Percentiles rank a stretch among this genome's conserved stretches.
These are phyloP conservation scores for Polytrichum commune DNA, from an alignment of 225 moss, liverwort and hornwort species.

Conservation along the genomic window DNA sequence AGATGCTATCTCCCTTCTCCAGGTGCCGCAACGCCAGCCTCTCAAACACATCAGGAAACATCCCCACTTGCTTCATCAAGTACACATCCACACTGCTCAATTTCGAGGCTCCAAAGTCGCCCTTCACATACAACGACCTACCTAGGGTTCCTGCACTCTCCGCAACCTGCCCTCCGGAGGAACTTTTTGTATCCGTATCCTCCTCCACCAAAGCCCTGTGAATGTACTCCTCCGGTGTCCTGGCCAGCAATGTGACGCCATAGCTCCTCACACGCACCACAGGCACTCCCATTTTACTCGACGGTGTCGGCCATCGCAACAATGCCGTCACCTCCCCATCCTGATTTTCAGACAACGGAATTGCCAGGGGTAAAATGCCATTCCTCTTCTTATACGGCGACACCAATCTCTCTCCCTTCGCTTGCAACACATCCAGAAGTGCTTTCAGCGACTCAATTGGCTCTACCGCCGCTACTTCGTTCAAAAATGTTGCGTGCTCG, in stretches of 20 bases:
- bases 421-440: slow-evolving; percentile 63
- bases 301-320: slow-evolving; percentile 96
- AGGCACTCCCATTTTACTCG: slow-evolving; percentile 78
- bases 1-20: slow-evolving; percentile 70
- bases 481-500: slow-evolving; percentile 61
- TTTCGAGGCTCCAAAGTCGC: slow-evolving; percentile 46
- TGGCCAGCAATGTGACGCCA: slow-evolving; percentile 70
- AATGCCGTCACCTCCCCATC: slow-evolving; percentile 71
- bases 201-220: slow-evolving; percentile 83
- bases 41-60: slow-evolving; percentile 95
- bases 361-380: slow-evolving; percentile 75
- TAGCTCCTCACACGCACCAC: slow-evolving; percentile 68
- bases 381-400: slow-evolving; percentile 64
- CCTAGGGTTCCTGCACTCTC: slow-evolving; percentile 65
- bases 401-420: slow-evolving; percentile 56
- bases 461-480: slow-evolving; percentile 61
- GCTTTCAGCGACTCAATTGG: slow-evolving; percentile 60
- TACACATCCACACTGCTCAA: slow-evolving; percentile 65
- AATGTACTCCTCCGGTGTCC: slow-evolving; percentile 74
- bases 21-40: slow-evolving; percentile 71
- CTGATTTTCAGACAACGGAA: slow-evolving; percentile 56
- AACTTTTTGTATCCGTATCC: slow-evolving; percentile 37
- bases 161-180: slow-evolving; percentile 22
- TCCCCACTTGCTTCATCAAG: slow-evolving; percentile 86
- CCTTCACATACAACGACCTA: slow-evolving; percentile 46